Base-by-base conservation (phyloP, 495 filamentous ascomycete species). In the Xylaria intraflava region DNA sequence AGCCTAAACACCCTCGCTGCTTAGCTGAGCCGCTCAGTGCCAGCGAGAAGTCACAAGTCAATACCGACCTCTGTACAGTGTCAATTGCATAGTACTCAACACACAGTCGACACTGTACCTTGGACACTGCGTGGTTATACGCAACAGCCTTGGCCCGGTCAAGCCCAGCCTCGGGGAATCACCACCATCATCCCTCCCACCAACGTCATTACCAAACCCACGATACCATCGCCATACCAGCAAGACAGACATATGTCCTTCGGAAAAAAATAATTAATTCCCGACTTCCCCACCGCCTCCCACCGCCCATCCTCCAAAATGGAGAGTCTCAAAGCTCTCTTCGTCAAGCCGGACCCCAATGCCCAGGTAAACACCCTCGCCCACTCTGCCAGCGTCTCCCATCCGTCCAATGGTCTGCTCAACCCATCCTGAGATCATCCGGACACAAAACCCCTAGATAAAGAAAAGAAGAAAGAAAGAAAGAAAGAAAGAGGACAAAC, bases 321-420 rank as follows among this genome's bases (percentile, higher is more conserved):
- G 93, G 88, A 97, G 72, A 77, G 88, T 24, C 70, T 97, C 68
- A 89, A 84, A 67, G 76, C 84, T 35, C 82, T 95, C 62, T 93
- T 97, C 74, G 92, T 82, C 71, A 91, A 88, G 67, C 93, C 94
- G 20, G 89, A 93, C 69, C 94, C 93, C 40, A 83, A 92, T 68
- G 85, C 81, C 30, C 93, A 98, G 77, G 92, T 94, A 72, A 36
- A n/a, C 41, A n/a, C 16, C 31, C 16, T 38, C 53, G 42, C 19
- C n/a, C 49, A 42, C 40, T 30, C 49, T n/a, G n/a, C 31, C 29
- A 50, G 42, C 43, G 40, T 26, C 38, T 29, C 42, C 20, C 19
- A 26, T 19, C 35, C 58, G 17, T 23, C 16, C 31, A 22, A 45
- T 40, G 27, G 0, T 30, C 42, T 24, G 55, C 17, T 30, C 19